Base-by-base conservation (phyloP, 257 asterid genomes). In the Galeopsis tetrahit region DNA sequence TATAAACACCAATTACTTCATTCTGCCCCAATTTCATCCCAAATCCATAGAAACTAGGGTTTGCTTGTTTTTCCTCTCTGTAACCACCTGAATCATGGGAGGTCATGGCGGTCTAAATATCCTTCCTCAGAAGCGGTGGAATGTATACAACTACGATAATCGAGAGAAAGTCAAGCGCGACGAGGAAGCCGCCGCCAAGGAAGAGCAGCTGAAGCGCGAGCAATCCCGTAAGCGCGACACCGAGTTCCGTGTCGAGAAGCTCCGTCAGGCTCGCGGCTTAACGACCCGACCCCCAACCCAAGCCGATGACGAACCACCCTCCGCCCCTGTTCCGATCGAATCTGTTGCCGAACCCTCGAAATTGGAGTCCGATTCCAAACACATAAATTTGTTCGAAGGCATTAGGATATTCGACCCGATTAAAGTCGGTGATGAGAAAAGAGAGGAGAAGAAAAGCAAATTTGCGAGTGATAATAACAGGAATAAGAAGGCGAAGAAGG, bases 121-220 rank as follows among this genome's bases (percentile, higher is more conserved):
- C 82, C 96, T 94, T 10, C 99, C 99, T 9, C 99, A 94, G 74
- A 94, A 91, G 81, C 89, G 94, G 58, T 94, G 99, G 99, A 94
- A 91, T 48, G 99, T 94, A 2, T 94, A 91, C 96, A 91, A 91
- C 77, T 91, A 34, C 84, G 99, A 94, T 0, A 94, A 94, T 69
- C 93, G 99, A 10, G 99, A 94, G 78, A 94, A 89, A 71, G 99
- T 94, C 73, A 83, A 85, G 8, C 90, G 51, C 8, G 99, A 94
- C 75, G 97, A 94, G 80, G 96, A 91, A 82, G 95, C 92, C 57
- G 98, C 98, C 31, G 97, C 96, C 56, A 90, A 83, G 79, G 96
- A 94, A 46, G 99, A 94, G 83, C 97, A 91, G 80, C 56, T 91
- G 76, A 86, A 88, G 77, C 97, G 94, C 69, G 97, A 91, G 70